Percentiles rank a stretch among this genome's conserved stretches.
Evolutionary conservation across 2,329 filamentous ascomycete genomes (phyloP).

Genomic region (Parafenestella ontariensis): DNA sequence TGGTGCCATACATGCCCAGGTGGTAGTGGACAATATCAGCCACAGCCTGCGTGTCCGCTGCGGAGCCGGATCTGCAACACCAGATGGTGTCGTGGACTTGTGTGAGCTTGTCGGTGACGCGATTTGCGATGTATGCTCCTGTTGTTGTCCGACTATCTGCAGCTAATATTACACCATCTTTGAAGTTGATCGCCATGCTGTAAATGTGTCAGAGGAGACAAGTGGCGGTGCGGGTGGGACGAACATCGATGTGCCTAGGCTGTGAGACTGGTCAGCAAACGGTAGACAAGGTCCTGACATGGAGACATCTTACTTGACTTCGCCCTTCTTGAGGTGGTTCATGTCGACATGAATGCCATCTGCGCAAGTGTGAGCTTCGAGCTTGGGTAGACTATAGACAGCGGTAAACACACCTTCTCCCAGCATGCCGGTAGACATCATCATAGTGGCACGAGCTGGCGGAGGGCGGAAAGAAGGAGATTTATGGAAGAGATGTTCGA

Average conservation of each 20-base stretch:
- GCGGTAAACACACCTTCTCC: slow-evolving; percentile 44
- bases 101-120: slow-evolving; percentile 99
- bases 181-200: slow-evolving; percentile 99
- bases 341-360: slow-evolving; percentile 99
- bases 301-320: slow-evolving; percentile 81
- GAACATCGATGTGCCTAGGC: slow-evolving; percentile 97
- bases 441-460: slow-evolving; percentile 21
- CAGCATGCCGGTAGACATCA: slow-evolving; percentile 47
- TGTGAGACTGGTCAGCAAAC: slow-evolving; percentile 48
- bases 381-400: slow-evolving; percentile 9
- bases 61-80: slow-evolving; percentile 98
- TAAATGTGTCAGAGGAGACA: slow-evolving; percentile 26
- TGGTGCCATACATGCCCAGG: slow-evolving; percentile 88
- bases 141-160: slow-evolving; percentile 98
- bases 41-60: slow-evolving; percentile 96
- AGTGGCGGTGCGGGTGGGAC: slow-evolving; percentile 42
- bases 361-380: slow-evolving; percentile 53
- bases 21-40: slow-evolving; percentile 98
- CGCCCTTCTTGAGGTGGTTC: slow-evolving; percentile 97
- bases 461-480: neutral
- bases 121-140: slow-evolving; percentile 97
- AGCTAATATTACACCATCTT: slow-evolving; percentile 96
- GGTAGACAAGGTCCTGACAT: slow-evolving; percentile 17
- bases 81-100: slow-evolving; percentile 99
- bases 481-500: slow-evolving; percentile 1